phyloP scores from a whole-genome alignment of 2,329 filamentous ascomycete species.

The Emericellopsis atlantica region DNA sequence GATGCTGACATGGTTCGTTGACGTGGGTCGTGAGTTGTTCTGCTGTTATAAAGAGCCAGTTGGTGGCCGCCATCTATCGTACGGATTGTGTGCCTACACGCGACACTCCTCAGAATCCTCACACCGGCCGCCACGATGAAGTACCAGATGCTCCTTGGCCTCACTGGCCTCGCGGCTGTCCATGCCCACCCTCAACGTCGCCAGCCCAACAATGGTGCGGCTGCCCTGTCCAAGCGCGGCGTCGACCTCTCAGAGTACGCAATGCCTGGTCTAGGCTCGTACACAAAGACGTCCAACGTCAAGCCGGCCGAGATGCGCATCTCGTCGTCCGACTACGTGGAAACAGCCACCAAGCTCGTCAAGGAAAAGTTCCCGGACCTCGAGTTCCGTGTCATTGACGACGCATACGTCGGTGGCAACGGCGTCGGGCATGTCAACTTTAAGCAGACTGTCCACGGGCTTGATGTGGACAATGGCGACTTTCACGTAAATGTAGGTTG shows the following conservation, averaged over 20 bases:
- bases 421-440: constrained; percentile 46
- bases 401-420: constrained; percentile 41
- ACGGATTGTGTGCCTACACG: background rate
- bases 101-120: background rate
- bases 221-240: constrained; percentile 12
- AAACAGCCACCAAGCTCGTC: constrained; percentile 29
- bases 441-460: constrained; percentile 42
- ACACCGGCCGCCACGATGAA: constrained; percentile 2
- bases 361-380: constrained; percentile 20
- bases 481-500: constrained; percentile 42
- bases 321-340: constrained; percentile 19
- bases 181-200: constrained; percentile 17
- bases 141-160: constrained; percentile 3
- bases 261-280: constrained; percentile 15
- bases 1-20: too few species aligned
- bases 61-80: too few species aligned
- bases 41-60: too few species aligned
- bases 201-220: constrained; percentile 8
- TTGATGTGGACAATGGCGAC: constrained; percentile 48
- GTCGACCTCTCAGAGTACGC: constrained; percentile 19
- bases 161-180: constrained; percentile 5
- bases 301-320: constrained; percentile 8
- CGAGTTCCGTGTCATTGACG: constrained; percentile 35
- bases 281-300: constrained; percentile 14
- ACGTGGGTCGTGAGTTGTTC: too few species aligned